These are phyloP conservation scores for Hypoxylon sp. DNA, from an alignment of 2,329 filamentous ascomycete species.

Conservation along the genomic window DNA sequence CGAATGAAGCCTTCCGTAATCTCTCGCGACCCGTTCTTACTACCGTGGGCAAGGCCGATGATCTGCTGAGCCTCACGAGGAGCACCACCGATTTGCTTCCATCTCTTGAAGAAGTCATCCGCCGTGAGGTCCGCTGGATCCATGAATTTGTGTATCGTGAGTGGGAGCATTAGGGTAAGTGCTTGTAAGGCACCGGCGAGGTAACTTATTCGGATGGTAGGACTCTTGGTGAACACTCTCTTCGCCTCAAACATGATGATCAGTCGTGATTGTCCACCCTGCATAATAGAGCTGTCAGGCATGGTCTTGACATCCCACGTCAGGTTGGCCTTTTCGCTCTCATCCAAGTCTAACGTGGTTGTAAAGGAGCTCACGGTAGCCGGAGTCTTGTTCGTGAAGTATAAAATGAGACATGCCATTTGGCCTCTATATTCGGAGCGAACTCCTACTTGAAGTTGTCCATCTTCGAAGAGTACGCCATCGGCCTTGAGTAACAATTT, in stretches of 20 bases:
- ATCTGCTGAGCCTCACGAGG: constrained; percentile 91
- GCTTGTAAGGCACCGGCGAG: constrained; percentile 94
- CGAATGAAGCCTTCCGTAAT: constrained; percentile 80
- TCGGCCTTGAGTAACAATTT: constrained; percentile 83
- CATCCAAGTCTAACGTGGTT: constrained; percentile 89
- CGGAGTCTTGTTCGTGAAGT: constrained; percentile 95
- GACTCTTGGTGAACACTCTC: constrained; percentile 83
- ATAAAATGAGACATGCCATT: constrained; percentile 94
- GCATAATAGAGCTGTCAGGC: constrained; percentile 83
- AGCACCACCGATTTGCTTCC: constrained; percentile 96
- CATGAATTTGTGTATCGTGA: constrained; percentile 96
- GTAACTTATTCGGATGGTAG: constrained; percentile 95
- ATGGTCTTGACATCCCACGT: constrained; percentile 90
- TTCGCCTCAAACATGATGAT: constrained; percentile 95
- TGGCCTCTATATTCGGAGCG: constrained; percentile 96
- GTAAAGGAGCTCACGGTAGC: constrained; percentile 91
- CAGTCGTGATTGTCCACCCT: constrained; percentile 87
- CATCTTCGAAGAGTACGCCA: constrained; percentile 94
- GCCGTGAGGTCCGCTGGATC: constrained; percentile 86
- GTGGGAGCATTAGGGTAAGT: constrained; percentile 89
- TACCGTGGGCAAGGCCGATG: constrained; percentile 75
- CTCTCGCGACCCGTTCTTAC: constrained; percentile 70
- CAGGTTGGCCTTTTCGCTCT: constrained; percentile 74
- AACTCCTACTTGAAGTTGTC: constrained; percentile 91
- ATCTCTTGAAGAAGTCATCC: constrained; percentile 98